Evolutionary conservation across 164 flowering plant genomes (phyloP), one percentile per base, ranked within the genome.

Genomic region (Umbellularia californica): DNA sequence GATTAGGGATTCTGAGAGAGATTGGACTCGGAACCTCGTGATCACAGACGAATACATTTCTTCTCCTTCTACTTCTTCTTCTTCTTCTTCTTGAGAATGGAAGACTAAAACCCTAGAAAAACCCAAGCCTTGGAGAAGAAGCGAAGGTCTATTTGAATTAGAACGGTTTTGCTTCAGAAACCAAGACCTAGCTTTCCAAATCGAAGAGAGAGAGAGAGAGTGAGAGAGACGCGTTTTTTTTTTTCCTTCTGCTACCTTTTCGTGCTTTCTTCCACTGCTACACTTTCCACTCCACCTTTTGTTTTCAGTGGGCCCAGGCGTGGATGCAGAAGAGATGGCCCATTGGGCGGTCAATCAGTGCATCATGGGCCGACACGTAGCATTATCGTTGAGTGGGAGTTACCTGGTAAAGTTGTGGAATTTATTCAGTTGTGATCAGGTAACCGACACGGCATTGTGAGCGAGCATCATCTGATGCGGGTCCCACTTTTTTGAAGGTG

Each of bases 1-100:
- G 52, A 78, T 15, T 65, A 70, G 80, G 74, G 83, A 77, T 74
- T 73, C 51, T 65, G 11, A 25, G 4, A 72, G 24, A 9, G 50
- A 33, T 23, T 23, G 19, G 68, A 28, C 17, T 25, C 68, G 14
- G 27, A 28, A 23, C 27, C 14, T 65, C 27, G 5, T 9, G 11
- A 15, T 11, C 28, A 13, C 15, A 11, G 64, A 25, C 35, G 27
- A 25, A 28, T 41, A 9, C 47, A 41, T 41, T 9, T 41, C 47
- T 9, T 41, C 47, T 41, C 9, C 47, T 41, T 7, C 47, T 41
- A 1, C 47, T 41, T 1, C 47, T 35, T 33, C 35, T 33, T 33
- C 35, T 3, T 35, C 47, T 41, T 41, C 47, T 41, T 41, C 47
- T 35, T 35, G 7, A 41, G 47, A 41, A 41, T 2, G 47, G 47